Evolutionary conservation across 805 yeast genomes (phyloP), one percentile per base, ranked within the genome.

Genomic region (Sugiyamaella boreocaroliniensis): DNA sequence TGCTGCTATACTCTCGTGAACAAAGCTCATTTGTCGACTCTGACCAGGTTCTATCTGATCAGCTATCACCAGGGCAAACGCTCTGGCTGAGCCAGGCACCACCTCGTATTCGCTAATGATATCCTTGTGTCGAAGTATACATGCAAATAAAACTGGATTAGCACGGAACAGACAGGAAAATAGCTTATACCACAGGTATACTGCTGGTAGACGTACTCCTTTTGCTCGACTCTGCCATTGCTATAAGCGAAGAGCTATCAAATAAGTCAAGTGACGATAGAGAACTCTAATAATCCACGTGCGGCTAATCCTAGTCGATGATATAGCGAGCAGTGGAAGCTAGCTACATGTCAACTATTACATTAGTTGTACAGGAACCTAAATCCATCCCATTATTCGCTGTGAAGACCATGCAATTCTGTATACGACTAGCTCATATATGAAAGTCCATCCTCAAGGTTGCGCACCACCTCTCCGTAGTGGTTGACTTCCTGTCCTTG

Each of bases 371-470:
- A n/a, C n/a, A n/a, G 6, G 26, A 22, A 22, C 26, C 26, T 22
- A 3, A 3, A 22, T 22, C 3, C 26, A 22, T 4, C 26, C 26
- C 6, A 22, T 6, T 6, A 22, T 4, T 4, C 26, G 26, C 26
- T 22, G 26, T 22, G 6, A 22, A 22, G 8, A 45, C 34, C 32
- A 43, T 20, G 19, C 19, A 19, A 29, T 43, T 15, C 48, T 4
- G 26, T 32, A 10, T 32, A 32, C 37, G 12, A 32, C 37, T 53
- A 52, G 29, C 46, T 50, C 57, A 56, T 53, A 37, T 54, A 56
- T 14, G 59, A 53, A 5, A 59, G 47, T 3, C 69, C 68, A 45
- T 65, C 65, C 49, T 65, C 69, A 55, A 65, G 48, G 45, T 63
- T 59, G 12, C 68, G 51, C 14, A 65, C 65, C 11, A 64, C 61